Evolutionary conservation across 2,329 filamentous ascomycete species (phyloP).

Genomic region (Sporothrix brasiliensis): DNA sequence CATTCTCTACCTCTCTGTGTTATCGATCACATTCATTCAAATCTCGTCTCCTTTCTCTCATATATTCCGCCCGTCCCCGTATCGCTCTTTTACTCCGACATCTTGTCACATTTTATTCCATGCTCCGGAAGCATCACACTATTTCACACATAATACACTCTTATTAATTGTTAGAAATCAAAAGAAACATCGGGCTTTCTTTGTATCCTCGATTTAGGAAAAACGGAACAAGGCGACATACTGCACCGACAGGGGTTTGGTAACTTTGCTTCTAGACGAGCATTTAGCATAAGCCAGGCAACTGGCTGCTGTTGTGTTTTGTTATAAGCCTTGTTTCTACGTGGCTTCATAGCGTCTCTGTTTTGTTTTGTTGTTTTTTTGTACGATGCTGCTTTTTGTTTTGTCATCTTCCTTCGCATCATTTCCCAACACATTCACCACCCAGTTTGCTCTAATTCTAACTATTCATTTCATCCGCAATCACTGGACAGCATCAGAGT

Average conservation of each 20-base stretch:
- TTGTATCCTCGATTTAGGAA: constrained; percentile 1
- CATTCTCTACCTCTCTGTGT: not conserved
- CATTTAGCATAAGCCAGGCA: constrained; percentile 44
- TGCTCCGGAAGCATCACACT: constrained; percentile 26
- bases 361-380: too few species aligned
- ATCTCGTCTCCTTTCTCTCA: not conserved
- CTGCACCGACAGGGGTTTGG: constrained; percentile 43
- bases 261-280: constrained; percentile 59
- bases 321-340: constrained; percentile 4
- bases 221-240: not conserved
- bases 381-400: constrained; percentile 5
- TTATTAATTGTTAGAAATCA: constrained; percentile 13
- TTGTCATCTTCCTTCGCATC: not conserved
- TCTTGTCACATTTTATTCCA: not conserved
- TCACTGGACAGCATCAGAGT: not conserved
- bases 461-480: not conserved
- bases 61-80: not conserved
- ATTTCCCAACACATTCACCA: not conserved
- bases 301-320: constrained; percentile 37
- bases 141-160: constrained; percentile 26
- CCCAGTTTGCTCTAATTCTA: not conserved
- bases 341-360: constrained; percentile 2
- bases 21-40: not conserved
- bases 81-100: constrained; percentile 2
- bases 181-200: not conserved